Base-by-base conservation (phyloP, 345 rosid genomes). In the Excoecaria agallocha region DNA sequence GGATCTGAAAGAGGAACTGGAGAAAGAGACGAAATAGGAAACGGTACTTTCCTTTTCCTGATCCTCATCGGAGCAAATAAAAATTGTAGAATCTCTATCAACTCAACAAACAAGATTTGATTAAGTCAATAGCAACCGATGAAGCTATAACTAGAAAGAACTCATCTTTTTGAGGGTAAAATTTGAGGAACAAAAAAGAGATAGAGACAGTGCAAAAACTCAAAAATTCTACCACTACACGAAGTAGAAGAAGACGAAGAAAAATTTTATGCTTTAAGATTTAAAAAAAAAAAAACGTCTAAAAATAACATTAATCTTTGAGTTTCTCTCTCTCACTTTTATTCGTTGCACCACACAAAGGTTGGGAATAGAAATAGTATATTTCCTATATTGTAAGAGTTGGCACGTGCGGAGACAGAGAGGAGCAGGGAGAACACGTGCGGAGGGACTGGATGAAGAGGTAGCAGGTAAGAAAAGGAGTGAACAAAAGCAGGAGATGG, bases 1-100 rank as follows among this genome's bases (percentile, higher is more conserved):
- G 89, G 95, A 93, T 91, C 97, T 89, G 95, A 85, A 63, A 90
- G 80, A 69, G 92, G 92, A 8, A 89, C 82, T 39, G 96, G 98
- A 39, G 92, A 88, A 11, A 90, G 87, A 59, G 94, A 86, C 3
- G 97, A 88, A 22, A 92, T 86, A 46, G 98, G 90, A 25, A 91
- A 84, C 43, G 90, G 96, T 19, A 77, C 87, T 80, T 83, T 86
- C 78, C 98, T 87, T 74, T 93, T 91, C 73, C 99, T 87, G 91
- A 95, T 95, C 88, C 99, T 95, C 99, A 95, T 95, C 76, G 80
- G 75, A 74, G 75, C 72, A 76, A 73, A 30, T n/a, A 6, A 57
- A 69, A 38, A 51, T 58, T 30, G 11, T 43, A 6, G 2, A 43
- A 10, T 43, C 48, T 43, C 51, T 15, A 46, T 52, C 68, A 25